Percentiles rank a stretch among this genome's conserved stretches.
phyloP scores from a whole-genome alignment of 106 monocot species.

The Apostasia ramifera region DNA sequence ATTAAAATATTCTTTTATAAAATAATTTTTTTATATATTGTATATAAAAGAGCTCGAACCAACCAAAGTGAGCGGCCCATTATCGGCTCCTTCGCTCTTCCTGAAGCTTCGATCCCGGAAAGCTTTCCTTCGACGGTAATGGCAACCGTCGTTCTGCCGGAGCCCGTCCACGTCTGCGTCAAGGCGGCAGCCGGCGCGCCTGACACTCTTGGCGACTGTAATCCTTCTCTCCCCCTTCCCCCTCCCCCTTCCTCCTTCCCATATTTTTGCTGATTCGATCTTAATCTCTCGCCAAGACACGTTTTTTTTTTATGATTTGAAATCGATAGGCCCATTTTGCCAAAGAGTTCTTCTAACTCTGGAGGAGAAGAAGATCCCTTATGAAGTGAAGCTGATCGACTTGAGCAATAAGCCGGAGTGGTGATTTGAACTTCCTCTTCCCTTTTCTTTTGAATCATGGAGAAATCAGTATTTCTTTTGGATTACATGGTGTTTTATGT shows the following conservation, averaged over 20 bases:
- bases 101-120: too few species aligned
- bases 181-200: constrained; percentile 37
- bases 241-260: not conserved
- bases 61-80: too few species aligned
- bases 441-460: not conserved
- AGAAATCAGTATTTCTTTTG: not conserved
- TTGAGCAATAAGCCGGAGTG: constrained; percentile 72
- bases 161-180: constrained; percentile 43
- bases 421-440: constrained; percentile 18
- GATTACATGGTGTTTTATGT: not conserved
- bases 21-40: too few species aligned
- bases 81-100: too few species aligned
- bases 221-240: not conserved
- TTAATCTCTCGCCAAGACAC: not conserved
- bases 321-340: constrained; percentile 58
- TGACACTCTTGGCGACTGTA: constrained; percentile 48
- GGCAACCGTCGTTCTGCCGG: constrained; percentile 6
- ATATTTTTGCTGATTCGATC: not conserved
- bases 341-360: constrained; percentile 79
- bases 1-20: too few species aligned
- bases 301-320: not conserved
- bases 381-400: constrained; percentile 65
- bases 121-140: not conserved
- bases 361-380: constrained; percentile 89
- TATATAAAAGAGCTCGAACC: too few species aligned